Conservation (phyloP, 202 grass and related monocot genomes). For the Brachypodium distachyon region DNA sequence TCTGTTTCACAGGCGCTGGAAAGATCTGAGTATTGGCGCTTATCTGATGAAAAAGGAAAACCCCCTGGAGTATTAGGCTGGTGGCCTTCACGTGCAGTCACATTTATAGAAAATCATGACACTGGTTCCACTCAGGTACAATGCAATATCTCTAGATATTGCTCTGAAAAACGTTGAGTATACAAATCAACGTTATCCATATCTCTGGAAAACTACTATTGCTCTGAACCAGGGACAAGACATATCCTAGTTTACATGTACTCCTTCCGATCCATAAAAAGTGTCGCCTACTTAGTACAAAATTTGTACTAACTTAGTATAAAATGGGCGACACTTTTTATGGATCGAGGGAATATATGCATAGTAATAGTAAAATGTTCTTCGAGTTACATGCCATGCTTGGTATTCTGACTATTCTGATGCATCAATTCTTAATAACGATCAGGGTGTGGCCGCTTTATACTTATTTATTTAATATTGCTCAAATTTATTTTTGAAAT, state of each 20-base stretch:
- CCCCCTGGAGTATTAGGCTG: slow-evolving; percentile 91
- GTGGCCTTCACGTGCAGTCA: slow-evolving; percentile 97
- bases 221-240: not conserved
- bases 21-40: slow-evolving; percentile 94
- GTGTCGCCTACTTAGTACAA: too few relatives aligned
- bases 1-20: slow-evolving; percentile 57
- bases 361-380: not conserved
- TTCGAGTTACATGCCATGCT: not conserved
- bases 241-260: slow-evolving; percentile 1
- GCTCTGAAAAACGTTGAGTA: too few relatives aligned
- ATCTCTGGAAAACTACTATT: not conserved
- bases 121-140: slow-evolving; percentile 95
- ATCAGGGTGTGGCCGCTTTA: not conserved
- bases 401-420: not conserved
- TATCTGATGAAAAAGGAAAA: slow-evolving; percentile 80
- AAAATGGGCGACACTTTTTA: too few relatives aligned
- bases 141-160: not conserved
- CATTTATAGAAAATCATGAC: slow-evolving; percentile 98
- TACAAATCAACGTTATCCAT: not conserved
- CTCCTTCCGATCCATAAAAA: too few relatives aligned
- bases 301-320: too few relatives aligned
- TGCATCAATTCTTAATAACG: not conserved
- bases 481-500: not conserved
- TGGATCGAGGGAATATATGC: too few relatives aligned
- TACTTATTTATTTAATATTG: not conserved